A percentile compares a stretch with the other conserved stretches of the same genome.
Evolutionary conservation across 2,329 filamentous ascomycete species (phyloP).

Genomic region (Graphium sp.): DNA sequence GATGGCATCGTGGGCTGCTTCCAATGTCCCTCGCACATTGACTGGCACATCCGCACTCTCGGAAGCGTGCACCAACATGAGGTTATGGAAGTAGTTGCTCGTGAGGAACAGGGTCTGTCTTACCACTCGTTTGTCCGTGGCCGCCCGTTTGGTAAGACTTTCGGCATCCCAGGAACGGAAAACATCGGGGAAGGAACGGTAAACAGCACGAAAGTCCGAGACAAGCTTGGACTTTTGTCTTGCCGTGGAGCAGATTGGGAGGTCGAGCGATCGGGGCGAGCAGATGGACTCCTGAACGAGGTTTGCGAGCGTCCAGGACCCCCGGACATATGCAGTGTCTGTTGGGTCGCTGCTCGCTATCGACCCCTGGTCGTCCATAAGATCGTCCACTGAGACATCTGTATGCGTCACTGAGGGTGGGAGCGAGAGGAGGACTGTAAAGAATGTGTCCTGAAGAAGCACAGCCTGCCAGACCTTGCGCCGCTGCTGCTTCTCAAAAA

Average conservation of each 20-base stretch:
- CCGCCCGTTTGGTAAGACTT: conserved; percentile 37
- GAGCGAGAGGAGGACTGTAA: conserved; percentile 60
- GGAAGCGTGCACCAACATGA: conserved; percentile 63
- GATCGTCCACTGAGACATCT: conserved; percentile 59
- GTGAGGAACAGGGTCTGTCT: conserved; percentile 63
- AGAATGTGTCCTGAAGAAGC: conserved; percentile 64
- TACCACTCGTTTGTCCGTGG: conserved; percentile 46
- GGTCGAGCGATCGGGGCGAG: conserved; percentile 54
- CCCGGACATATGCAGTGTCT: conserved; percentile 55
- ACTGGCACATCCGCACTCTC: conserved; percentile 46
- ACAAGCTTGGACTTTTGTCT: conserved; percentile 56
- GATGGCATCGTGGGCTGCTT: conserved; percentile 62
- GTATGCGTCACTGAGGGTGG: conserved; percentile 66
- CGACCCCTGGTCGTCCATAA: conserved; percentile 43
- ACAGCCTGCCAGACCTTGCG: conserved; percentile 74
- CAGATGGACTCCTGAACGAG: conserved; percentile 64
- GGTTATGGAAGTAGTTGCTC: conserved; percentile 70
- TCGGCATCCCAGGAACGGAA: conserved; percentile 53
- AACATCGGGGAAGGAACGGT: conserved; percentile 53
- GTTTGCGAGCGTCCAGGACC: conserved; percentile 65
- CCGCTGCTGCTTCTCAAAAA: conserved; percentile 62
- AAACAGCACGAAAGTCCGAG: conserved; percentile 52
- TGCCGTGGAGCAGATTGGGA: conserved; percentile 52
- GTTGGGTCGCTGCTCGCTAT: conserved; percentile 44
- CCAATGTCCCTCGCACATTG: conserved; percentile 53